Percentiles rank a stretch among this genome's conserved stretches.
Evolutionary conservation across 352 stramenopile genomes (phyloP).

Genomic region (Phytophthora podocarpi): DNA sequence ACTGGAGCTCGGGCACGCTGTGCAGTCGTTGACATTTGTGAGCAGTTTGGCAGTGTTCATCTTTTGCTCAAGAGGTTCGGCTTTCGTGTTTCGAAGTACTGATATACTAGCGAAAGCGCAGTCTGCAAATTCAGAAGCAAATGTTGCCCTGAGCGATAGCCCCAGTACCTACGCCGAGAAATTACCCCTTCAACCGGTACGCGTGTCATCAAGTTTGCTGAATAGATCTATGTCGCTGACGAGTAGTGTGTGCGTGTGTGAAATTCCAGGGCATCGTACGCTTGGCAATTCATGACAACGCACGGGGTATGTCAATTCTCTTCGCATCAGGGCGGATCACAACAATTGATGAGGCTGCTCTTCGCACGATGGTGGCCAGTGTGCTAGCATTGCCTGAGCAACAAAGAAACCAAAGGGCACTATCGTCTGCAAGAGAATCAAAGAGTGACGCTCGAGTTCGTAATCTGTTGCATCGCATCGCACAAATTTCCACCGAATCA

Average conservation of each 20-base stretch:
- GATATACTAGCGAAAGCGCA: constrained; percentile 14
- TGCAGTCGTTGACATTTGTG: constrained; percentile 40
- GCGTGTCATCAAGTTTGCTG: not conserved
- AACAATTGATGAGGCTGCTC: constrained; percentile 21
- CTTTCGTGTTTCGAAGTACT: constrained; percentile 27
- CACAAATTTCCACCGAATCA: constrained; percentile 41
- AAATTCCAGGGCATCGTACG: constrained; percentile 36
- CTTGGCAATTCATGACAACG: constrained; percentile 25
- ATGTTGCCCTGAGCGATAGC: not conserved
- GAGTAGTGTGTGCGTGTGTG: not conserved
- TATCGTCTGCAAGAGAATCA: not conserved
- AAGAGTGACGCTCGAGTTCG: constrained; percentile 37
- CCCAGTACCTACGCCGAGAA: constrained; percentile 18
- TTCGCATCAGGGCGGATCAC: constrained; percentile 42
- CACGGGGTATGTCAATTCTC: constrained; percentile 34
- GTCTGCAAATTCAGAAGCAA: not conserved
- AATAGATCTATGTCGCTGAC: not conserved
- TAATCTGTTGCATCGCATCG: constrained; percentile 44
- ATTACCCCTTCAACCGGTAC: constrained; percentile 39
- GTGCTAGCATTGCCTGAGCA: constrained; percentile 19
- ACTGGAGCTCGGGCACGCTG: constrained; percentile 18
- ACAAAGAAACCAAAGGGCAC: not conserved
- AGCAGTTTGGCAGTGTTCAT: constrained; percentile 32
- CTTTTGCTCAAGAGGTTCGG: constrained; percentile 36
- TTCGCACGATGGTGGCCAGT: constrained; percentile 25